phyloP scores from a whole-genome alignment of 208 protist species.

The Crithidia expoeki region DNA sequence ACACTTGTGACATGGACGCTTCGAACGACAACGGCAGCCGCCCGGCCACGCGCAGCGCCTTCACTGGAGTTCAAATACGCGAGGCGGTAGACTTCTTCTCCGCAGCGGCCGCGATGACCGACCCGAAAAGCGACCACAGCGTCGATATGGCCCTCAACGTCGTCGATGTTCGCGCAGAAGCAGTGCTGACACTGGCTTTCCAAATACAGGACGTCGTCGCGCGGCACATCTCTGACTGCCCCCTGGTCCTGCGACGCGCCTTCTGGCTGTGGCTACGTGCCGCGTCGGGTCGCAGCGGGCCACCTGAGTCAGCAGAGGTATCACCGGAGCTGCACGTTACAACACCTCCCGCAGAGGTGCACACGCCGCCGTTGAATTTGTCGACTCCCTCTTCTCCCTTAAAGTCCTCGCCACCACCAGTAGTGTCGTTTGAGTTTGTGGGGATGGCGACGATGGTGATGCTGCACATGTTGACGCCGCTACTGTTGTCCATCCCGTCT shows the following conservation, averaged over 20 bases:
- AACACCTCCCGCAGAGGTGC: neutral
- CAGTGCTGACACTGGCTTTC: constrained; percentile 22
- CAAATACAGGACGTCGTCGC: constrained; percentile 24
- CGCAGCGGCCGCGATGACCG: constrained; percentile 4
- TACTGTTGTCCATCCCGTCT: constrained; percentile 37
- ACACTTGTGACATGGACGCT: constrained; percentile 11
- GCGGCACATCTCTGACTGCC: constrained; percentile 33
- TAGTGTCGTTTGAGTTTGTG: constrained; percentile 32
- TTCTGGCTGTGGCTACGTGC: constrained; percentile 40
- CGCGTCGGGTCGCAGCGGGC: constrained; percentile 25
- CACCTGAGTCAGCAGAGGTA: constrained; percentile 21
- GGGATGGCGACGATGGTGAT: constrained; percentile 46
- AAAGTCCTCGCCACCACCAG: neutral
- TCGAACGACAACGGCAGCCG: constrained; percentile 6
- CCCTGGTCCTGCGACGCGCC: constrained; percentile 29
- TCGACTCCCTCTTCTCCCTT: neutral
- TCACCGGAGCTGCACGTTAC: constrained; percentile 9
- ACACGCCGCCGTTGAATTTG: constrained; percentile 2
- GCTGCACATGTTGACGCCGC: constrained; percentile 37
- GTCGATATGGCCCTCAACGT: constrained; percentile 18
- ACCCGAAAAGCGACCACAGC: constrained; percentile 8
- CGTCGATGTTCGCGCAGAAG: constrained; percentile 25
- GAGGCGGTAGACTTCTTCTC: constrained; percentile 35
- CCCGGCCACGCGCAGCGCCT: constrained; percentile 16
- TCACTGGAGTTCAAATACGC: constrained; percentile 16